Conservation (phyloP, 2,329 filamentous ascomycete genomes). For the Neopestalotiopsis rosae region DNA sequence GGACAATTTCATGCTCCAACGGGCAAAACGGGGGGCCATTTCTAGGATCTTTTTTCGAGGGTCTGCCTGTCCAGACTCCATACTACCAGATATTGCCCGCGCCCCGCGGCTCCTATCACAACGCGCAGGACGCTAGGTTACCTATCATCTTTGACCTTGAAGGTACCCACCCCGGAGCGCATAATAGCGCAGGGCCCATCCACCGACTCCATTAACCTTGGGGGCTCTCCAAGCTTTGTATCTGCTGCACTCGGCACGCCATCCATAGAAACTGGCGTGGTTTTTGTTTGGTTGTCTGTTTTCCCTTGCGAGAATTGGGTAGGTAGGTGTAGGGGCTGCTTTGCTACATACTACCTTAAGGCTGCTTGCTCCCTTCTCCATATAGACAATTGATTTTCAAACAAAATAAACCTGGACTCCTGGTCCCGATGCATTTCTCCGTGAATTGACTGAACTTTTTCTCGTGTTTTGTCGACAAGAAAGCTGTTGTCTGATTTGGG, state of each 20-base stretch:
- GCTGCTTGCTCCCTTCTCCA: not conserved
- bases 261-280: not conserved
- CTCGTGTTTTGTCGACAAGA: not conserved
- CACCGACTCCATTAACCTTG: not conserved
- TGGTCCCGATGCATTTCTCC: not conserved
- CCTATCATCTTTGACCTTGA: not conserved
- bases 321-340: not conserved
- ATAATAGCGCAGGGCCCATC: slow-evolving; percentile 13
- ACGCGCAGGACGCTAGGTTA: not conserved
- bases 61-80: not conserved
- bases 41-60: not conserved
- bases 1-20: slow-evolving; percentile 5
- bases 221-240: not conserved
- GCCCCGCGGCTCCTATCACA: slow-evolving; percentile 8
- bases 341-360: not conserved
- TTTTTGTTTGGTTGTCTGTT: not conserved
- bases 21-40: not conserved
- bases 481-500: not conserved
- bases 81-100: not conserved
- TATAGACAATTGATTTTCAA: not conserved
- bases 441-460: not conserved
- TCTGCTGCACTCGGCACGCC: not conserved
- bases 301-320: not conserved
- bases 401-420: not conserved
- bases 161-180: slow-evolving; percentile 7